phyloP scores from a whole-genome alignment of 2,329 filamentous ascomycete species.

The Ophiosphaerella herpotricha region DNA sequence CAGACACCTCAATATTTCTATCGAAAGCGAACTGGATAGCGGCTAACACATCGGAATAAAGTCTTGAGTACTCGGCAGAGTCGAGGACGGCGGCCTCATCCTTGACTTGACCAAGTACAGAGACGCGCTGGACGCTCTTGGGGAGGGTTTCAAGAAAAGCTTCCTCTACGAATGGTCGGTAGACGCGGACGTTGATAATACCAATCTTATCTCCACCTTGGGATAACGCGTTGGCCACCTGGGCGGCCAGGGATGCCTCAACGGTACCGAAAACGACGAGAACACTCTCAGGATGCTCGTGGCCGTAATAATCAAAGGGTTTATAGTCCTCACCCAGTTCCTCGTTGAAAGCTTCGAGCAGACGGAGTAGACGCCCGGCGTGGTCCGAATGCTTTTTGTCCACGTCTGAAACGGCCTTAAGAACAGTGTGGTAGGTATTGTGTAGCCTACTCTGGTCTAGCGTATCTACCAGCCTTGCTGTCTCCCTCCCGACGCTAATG shows the following conservation, averaged over 20 bases:
- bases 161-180: conserved; percentile 93
- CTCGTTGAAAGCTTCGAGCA: conserved; percentile 78
- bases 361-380: conserved; percentile 71
- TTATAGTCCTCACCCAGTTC: conserved; percentile 93
- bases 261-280: conserved; percentile 91
- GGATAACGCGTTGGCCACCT: conserved; percentile 75
- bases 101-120: conserved; percentile 86
- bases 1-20: conserved; percentile 68
- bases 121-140: conserved; percentile 72
- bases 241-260: conserved; percentile 82
- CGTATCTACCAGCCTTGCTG: conserved; percentile 79
- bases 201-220: conserved; percentile 78
- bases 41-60: conserved; percentile 91
- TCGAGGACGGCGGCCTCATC: conserved; percentile 76
- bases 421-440: conserved; percentile 69
- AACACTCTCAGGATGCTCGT: conserved; percentile 77
- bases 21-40: conserved; percentile 71
- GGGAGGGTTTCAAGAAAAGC: conserved; percentile 85
- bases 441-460: conserved; percentile 72
- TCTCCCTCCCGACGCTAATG: conserved; percentile 80
- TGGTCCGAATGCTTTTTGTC: conserved; percentile 72
- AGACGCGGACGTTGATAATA: conserved; percentile 88
- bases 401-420: conserved; percentile 64
- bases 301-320: conserved; percentile 92
- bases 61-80: conserved; percentile 74